Evolutionary conservation across 495 filamentous ascomycete species (phyloP).

Genomic region (Oleoguttula mirabilis): DNA sequence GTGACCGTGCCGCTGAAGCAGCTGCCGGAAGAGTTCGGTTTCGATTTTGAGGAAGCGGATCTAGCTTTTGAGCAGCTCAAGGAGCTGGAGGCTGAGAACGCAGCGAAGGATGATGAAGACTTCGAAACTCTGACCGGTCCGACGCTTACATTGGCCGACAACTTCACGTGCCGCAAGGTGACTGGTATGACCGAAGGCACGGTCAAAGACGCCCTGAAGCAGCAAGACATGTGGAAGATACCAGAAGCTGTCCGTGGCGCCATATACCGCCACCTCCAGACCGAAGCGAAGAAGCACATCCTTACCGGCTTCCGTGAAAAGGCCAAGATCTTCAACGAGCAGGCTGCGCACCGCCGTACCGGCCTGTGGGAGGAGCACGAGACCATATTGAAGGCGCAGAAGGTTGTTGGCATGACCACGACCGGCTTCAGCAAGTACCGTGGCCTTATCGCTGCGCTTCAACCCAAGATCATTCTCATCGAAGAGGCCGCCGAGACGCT

Average conservation of each 20-base stretch:
- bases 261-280: conserved; percentile 47
- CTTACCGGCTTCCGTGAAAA: conserved; percentile 33
- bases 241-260: conserved; percentile 39
- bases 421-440: conserved; percentile 87
- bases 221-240: conserved; percentile 46
- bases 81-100: conserved; percentile 51
- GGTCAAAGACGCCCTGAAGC: conserved; percentile 26
- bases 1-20: conserved; percentile 31
- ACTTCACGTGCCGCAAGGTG: conserved; percentile 33
- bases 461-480: conserved; percentile 54
- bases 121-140: conserved; percentile 43
- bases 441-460: conserved; percentile 53
- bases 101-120: conserved; percentile 39
- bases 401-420: conserved; percentile 61
- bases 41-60: conserved; percentile 50
- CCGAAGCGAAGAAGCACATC: conserved; percentile 34
- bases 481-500: conserved; percentile 69
- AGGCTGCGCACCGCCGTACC: conserved; percentile 34
- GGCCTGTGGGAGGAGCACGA: conserved; percentile 46
- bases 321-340: conserved; percentile 33
- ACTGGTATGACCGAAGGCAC: conserved; percentile 19
- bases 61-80: conserved; percentile 52
- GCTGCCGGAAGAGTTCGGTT: conserved; percentile 34
- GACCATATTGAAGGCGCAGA: conserved; percentile 38
- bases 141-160: conserved; percentile 36